Conservation (phyloP, 2,329 filamentous ascomycete genomes). For the Sporothrix variecibatus region DNA sequence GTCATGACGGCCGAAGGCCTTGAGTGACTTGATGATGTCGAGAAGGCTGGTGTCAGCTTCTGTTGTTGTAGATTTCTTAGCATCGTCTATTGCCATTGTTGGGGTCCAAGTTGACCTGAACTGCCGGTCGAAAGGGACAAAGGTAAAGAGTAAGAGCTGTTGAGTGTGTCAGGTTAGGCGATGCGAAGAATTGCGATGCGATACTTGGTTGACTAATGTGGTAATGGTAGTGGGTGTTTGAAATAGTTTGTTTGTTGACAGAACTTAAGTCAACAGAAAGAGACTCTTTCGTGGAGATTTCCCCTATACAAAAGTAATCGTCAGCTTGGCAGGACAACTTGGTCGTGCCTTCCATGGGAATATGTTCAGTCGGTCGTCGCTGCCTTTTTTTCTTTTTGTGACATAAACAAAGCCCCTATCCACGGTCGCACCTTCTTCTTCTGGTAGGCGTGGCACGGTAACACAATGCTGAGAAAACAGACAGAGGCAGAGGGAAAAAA, state of each 20-base stretch:
- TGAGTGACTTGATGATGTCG: not conserved
- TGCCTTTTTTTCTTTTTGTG: not conserved
- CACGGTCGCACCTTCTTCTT: not conserved
- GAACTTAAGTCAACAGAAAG: not conserved
- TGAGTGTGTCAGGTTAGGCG: not conserved
- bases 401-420: not conserved
- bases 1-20: not conserved
- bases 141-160: too few relatives aligned
- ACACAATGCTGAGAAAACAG: not conserved
- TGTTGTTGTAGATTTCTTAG: too few relatives aligned
- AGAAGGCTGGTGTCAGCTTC: not conserved
- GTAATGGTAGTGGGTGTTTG: not conserved
- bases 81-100: not conserved
- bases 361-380: not conserved
- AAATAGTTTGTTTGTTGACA: not conserved
- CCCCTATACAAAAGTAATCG: too few relatives aligned
- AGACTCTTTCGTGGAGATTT: too few relatives aligned
- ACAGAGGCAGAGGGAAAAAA: not conserved
- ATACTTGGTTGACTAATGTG: not conserved
- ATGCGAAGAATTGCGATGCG: not conserved
- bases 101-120: not conserved
- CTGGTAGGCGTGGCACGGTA: not conserved
- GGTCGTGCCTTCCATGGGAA: not conserved
- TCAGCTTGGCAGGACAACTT: not conserved
- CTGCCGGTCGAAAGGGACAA: not conserved